Base-by-base conservation (phyloP, 139 green algal genomes). In the Trebouxia sp. region DNA sequence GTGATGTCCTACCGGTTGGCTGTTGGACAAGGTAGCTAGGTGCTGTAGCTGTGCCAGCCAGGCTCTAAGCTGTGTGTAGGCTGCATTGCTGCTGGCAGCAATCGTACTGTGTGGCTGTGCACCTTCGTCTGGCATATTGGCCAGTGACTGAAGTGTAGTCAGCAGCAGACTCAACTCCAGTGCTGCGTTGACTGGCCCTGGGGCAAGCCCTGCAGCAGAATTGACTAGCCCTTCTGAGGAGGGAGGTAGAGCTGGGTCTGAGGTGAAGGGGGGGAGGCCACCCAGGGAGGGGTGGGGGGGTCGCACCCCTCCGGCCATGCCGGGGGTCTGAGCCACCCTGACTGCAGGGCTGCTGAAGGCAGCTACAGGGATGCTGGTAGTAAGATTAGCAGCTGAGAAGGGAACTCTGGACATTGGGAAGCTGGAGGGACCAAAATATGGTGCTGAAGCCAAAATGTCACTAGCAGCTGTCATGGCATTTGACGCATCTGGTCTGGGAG, bases 1-100 rank as follows among this genome's bases (percentile, higher is more conserved):
- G 9, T 26, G 10, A 17, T 37, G 11, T 35, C 56, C 38, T 67
- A 42, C 35, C 62, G 28, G n/a, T 30, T 42, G 5, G 6, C 24
- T 35, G 9, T 32, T 1, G 24, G 62, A 10, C 20, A 10, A 30
- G 12, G 4, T 17, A 72, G 11, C 62, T 28, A 45, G 62, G 32
- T 72, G 62, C 62, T 72, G 62, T 35, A 72, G 62, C 62, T 72
- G 62, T 22, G 32, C 32, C 32, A 72, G 30, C 62, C 62, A 72
- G 5, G 42, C 62, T 30, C 62, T 32, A 32, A 72, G 62, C 32
- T 72, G 35, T 7, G 12, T 15, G 5, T 43, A 10, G 6, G 62
- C 62, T 10, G 15, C 32, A 24, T 72, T 12, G 43, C 62, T 72
- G 62, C 35, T 72, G 32, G 62, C n/a, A 14, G 62, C 62, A 24